phyloP scores from a whole-genome alignment of 208 protist genomes.

The Trypanosoma cruzi region DNA sequence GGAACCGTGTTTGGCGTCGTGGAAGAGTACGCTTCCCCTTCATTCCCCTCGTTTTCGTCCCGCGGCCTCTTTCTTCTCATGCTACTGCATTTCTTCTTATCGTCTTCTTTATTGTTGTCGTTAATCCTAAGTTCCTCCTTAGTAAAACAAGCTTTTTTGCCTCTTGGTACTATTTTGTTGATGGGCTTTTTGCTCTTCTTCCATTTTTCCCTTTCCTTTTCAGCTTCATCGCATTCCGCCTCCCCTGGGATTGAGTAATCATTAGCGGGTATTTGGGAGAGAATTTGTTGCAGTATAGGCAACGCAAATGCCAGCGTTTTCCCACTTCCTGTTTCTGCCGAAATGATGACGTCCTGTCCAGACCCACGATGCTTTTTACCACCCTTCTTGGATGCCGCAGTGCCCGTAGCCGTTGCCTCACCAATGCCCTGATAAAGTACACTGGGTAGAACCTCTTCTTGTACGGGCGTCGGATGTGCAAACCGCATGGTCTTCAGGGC shows the following conservation, averaged over 20 bases:
- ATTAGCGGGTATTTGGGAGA: slow-evolving; percentile 21
- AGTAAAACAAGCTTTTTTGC: slow-evolving; percentile 1
- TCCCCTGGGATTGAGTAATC: slow-evolving; percentile 15
- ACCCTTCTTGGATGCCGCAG: slow-evolving; percentile 8
- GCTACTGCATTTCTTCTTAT: neutral
- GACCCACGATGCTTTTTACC: slow-evolving; percentile 11
- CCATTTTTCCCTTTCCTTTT: neutral
- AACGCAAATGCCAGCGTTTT: slow-evolving; percentile 99
- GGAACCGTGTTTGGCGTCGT: slow-evolving; percentile 7
- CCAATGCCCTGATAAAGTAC: slow-evolving; percentile 38
- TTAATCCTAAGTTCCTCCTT: neutral
- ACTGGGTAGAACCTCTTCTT: slow-evolving; percentile 78
- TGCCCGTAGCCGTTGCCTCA: slow-evolving; percentile 24
- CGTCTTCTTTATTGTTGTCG: neutral
- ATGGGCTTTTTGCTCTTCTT: slow-evolving; percentile 1
- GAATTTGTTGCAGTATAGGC: slow-evolving; percentile 88
- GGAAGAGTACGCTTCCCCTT: slow-evolving; percentile 4
- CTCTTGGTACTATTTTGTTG: neutral
- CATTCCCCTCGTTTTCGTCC: slow-evolving; percentile 7
- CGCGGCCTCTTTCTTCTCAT: slow-evolving; percentile 11
- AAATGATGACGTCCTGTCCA: slow-evolving; percentile 89
- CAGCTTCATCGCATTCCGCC: neutral
- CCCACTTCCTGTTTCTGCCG: slow-evolving; percentile 94
- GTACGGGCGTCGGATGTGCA: slow-evolving; percentile 83
- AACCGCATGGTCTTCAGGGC: slow-evolving; percentile 77